phyloP scores from a whole-genome alignment of 805 yeast genomes.

The Maudiozyma turicensis region DNA sequence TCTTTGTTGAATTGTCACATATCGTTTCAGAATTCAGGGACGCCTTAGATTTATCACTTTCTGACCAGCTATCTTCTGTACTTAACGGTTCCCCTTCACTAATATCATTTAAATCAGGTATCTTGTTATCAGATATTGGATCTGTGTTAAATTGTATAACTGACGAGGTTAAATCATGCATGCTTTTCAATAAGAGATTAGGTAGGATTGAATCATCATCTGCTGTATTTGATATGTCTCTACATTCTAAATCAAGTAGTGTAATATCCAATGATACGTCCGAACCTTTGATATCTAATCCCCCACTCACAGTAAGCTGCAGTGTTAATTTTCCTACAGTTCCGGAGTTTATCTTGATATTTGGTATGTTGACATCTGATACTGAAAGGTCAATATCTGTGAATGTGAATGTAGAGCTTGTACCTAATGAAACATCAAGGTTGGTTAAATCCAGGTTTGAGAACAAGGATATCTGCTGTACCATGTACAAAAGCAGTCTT shows the following conservation, averaged over 20 bases:
- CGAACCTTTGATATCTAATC: slow-evolving; percentile 50
- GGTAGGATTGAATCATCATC: slow-evolving; percentile 14
- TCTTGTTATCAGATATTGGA: slow-evolving; percentile 15
- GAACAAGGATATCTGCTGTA: slow-evolving; percentile 72
- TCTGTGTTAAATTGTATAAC: slow-evolving; percentile 24
- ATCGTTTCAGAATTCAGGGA: background rate
- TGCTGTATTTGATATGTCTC: slow-evolving; percentile 25
- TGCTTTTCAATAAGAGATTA: slow-evolving; percentile 59
- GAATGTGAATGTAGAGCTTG: slow-evolving; percentile 40
- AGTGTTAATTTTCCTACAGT: slow-evolving; percentile 44
- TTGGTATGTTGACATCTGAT: slow-evolving; percentile 58
- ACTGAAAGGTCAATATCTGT: slow-evolving; percentile 64
- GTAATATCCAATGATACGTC: slow-evolving; percentile 37
- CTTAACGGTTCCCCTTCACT: background rate
- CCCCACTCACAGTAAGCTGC: slow-evolving; percentile 57
- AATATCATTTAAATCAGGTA: slow-evolving; percentile 2
- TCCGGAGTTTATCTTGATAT: slow-evolving; percentile 54
- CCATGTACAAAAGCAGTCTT: slow-evolving; percentile 65
- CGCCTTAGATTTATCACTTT: background rate
- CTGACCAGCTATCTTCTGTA: background rate
- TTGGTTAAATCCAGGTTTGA: slow-evolving; percentile 76
- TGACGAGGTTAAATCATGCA: slow-evolving; percentile 60
- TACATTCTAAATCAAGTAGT: slow-evolving; percentile 7
- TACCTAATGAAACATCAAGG: slow-evolving; percentile 67
- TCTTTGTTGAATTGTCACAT: background rate